A percentile compares a stretch with the other conserved stretches of the same genome.
Evolutionary conservation across 1,284 basidiomycete genomes (phyloP).

Genomic region (Cystobasidiaceae sp.): DNA sequence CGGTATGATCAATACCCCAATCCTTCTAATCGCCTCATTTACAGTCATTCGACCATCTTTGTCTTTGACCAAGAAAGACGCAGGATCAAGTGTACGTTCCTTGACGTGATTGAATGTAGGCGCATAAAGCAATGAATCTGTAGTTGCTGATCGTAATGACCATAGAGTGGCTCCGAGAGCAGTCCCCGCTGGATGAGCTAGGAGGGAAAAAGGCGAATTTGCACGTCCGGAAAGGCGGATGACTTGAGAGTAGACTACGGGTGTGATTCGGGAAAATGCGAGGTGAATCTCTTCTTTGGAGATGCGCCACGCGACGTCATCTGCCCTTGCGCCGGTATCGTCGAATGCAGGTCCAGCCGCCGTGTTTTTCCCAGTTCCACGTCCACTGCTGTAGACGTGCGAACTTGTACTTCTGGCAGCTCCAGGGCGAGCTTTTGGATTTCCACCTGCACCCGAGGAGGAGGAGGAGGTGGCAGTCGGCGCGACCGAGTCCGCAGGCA

Average conservation of each 20-base stretch:
- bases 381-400: background rate
- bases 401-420: background rate
- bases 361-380: background rate
- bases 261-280: slow-evolving; percentile 86
- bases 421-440: background rate
- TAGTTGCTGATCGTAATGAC: slow-evolving; percentile 89
- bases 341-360: background rate
- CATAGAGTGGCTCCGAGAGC: slow-evolving; percentile 95
- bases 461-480: background rate
- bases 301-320: slow-evolving; percentile 55
- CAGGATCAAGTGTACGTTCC: slow-evolving; percentile 93
- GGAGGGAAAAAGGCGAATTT: slow-evolving; percentile 59
- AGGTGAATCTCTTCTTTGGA: slow-evolving; percentile 83
- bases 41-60: slow-evolving; percentile 45
- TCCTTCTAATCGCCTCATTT: slow-evolving; percentile 71
- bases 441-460: background rate
- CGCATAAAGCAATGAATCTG: slow-evolving; percentile 91
- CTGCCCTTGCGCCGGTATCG: background rate
- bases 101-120: slow-evolving; percentile 95
- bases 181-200: slow-evolving; percentile 93
- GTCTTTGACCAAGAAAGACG: slow-evolving; percentile 66
- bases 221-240: slow-evolving; percentile 79
- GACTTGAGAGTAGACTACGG: slow-evolving; percentile 90
- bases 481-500: no score
- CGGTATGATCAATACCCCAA: slow-evolving; percentile 90